Percentiles rank a stretch among this genome's conserved stretches.
Evolutionary conservation across 1,284 basidiomycete species (phyloP).

Genomic region (Pascua sp.): DNA sequence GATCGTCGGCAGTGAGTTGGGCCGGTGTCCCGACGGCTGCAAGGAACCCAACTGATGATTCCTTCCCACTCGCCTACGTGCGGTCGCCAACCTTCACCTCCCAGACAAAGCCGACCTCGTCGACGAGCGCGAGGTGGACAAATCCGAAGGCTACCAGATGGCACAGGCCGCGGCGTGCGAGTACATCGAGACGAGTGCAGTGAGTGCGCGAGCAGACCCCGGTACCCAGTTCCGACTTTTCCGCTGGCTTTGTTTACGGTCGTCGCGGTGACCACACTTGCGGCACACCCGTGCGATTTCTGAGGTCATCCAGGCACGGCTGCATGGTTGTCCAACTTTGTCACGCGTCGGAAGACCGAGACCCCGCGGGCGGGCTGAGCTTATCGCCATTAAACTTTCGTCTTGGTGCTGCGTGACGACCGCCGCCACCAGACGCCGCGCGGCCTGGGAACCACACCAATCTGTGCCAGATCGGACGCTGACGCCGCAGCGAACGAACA

Average conservation of each 20-base stretch:
- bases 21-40: background rate
- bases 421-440: too few relatives aligned
- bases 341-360: too few relatives aligned
- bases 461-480: background rate
- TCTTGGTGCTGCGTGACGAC: too few relatives aligned
- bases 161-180: conserved; percentile 22
- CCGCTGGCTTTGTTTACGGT: too few relatives aligned
- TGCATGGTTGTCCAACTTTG: too few relatives aligned
- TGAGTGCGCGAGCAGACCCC: conserved; percentile 13
- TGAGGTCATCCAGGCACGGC: too few relatives aligned
- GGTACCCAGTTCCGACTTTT: too few relatives aligned
- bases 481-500: conserved; percentile 17
- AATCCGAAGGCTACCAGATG: conserved; percentile 19
- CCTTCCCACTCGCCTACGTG: background rate
- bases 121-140: conserved; percentile 29
- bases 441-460: too few relatives aligned
- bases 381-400: too few relatives aligned
- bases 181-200: conserved; percentile 41
- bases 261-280: too few relatives aligned
- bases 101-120: conserved; percentile 38
- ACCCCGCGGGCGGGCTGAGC: too few relatives aligned
- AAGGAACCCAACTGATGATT: background rate
- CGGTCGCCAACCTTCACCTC: background rate
- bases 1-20: conserved; percentile 41
- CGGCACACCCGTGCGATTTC: too few relatives aligned